Evolutionary conservation across 371 early-diverging fungal genomes (phyloP).

Genomic region (Syncephalastrum monosporum): DNA sequence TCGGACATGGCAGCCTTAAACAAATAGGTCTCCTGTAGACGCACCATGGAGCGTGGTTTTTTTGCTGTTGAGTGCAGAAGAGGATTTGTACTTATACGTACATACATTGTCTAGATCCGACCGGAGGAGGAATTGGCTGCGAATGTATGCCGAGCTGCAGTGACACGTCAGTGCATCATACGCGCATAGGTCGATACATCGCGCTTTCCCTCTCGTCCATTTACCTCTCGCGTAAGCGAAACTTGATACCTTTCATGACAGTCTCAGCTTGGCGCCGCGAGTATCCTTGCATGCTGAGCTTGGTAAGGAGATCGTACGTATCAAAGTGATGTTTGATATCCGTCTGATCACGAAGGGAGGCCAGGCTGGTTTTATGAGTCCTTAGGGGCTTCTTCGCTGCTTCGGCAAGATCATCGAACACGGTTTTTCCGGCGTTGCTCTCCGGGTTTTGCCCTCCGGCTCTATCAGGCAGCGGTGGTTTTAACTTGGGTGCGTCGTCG

Average conservation of each 20-base stretch:
- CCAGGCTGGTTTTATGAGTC: too few species aligned
- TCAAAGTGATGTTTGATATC: slow-evolving; percentile 53
- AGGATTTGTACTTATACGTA: not conserved
- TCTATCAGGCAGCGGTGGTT: too few species aligned
- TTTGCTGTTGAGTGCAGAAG: not conserved
- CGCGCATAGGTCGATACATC: not conserved
- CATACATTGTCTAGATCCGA: slow-evolving; percentile 53
- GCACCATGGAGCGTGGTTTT: too few species aligned
- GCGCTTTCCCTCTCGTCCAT: not conserved
- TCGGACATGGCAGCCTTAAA: slow-evolving; percentile 78
- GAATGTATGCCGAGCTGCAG: slow-evolving; percentile 13
- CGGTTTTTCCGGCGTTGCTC: too few species aligned
- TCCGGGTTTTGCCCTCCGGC: too few species aligned
- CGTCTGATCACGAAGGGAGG: slow-evolving; percentile 13
- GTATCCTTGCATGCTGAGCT: slow-evolving; percentile 63
- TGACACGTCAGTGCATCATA: not conserved
- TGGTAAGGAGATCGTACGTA: slow-evolving; percentile 65
- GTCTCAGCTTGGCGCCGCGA: slow-evolving; percentile 66
- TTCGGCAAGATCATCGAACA: too few species aligned
- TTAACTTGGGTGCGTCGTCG: too few species aligned
- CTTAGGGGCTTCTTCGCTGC: too few species aligned
- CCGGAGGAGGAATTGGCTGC: slow-evolving; percentile 16
- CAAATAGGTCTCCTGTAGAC: slow-evolving; percentile 54
- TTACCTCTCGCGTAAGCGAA: slow-evolving; percentile 50
- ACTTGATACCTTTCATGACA: slow-evolving; percentile 71